phyloP scores from a whole-genome alignment of 495 filamentous ascomycete genomes.

The Xylaria flabelliformis region DNA sequence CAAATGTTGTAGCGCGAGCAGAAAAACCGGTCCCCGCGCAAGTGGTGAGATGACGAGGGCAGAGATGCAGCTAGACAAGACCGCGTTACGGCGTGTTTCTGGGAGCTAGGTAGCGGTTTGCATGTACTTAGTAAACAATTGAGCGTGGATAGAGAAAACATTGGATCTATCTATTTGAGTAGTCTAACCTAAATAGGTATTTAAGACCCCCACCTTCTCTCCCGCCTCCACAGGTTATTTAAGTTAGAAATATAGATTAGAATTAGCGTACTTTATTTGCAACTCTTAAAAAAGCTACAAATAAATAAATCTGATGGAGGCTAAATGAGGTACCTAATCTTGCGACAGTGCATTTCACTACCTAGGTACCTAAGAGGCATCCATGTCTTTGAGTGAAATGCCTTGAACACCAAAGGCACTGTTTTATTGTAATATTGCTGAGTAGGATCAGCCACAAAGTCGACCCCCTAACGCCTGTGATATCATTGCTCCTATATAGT shows the following conservation, averaged over 20 bases:
- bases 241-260: too few species aligned
- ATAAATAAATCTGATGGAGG: too few species aligned
- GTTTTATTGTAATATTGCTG: not conserved
- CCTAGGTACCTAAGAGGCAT: too few species aligned
- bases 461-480: not conserved
- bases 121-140: not conserved
- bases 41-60: not conserved
- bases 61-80: constrained; percentile 4
- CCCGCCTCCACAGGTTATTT: too few species aligned
- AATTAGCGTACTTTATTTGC: too few species aligned
- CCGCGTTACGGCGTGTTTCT: constrained; percentile 9
- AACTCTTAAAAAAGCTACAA: too few species aligned
- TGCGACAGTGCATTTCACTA: too few species aligned
- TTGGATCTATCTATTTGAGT: too few species aligned
- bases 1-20: not conserved
- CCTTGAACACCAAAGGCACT: not conserved
- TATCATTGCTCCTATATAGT: not conserved
- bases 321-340: too few species aligned
- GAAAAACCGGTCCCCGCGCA: not conserved
- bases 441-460: not conserved
- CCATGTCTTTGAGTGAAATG: too few species aligned
- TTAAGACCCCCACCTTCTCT: not conserved
- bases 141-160: not conserved
- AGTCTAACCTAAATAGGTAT: not conserved
- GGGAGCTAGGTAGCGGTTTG: not conserved